Evolutionary conservation across 202 grass and related monocot genomes (phyloP).

Genomic region (Setaria italica): DNA sequence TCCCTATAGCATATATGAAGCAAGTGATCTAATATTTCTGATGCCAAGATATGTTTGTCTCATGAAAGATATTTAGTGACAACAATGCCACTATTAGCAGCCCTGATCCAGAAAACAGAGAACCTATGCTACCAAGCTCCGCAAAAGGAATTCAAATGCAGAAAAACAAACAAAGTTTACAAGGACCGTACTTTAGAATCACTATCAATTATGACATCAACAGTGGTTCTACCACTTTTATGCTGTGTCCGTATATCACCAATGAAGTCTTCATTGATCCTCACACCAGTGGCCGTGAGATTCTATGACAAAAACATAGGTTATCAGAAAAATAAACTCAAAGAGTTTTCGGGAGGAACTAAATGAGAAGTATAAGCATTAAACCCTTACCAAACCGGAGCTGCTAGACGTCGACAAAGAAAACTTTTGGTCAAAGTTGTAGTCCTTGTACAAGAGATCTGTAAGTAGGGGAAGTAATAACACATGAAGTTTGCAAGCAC

Average conservation of each 20-base stretch:
- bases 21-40: slow-evolving; percentile 11
- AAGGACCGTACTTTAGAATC: slow-evolving; percentile 67
- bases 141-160: slow-evolving; percentile 1
- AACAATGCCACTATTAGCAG: slow-evolving; percentile 16
- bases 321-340: slow-evolving; percentile 27
- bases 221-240: slow-evolving; percentile 65
- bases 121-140: background rate
- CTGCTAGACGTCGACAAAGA: slow-evolving; percentile 55
- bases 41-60: background rate
- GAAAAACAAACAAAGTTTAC: slow-evolving; percentile 6
- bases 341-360: background rate
- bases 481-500: background rate
- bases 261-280: slow-evolving; percentile 75
- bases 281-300: slow-evolving; percentile 74
- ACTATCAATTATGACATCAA: slow-evolving; percentile 82
- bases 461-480: background rate
- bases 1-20: background rate
- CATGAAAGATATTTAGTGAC: background rate
- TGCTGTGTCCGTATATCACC: slow-evolving; percentile 74
- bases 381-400: slow-evolving; percentile 66
- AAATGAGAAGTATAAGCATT: slow-evolving; percentile 2
- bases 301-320: slow-evolving; percentile 44
- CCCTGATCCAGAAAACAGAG: background rate
- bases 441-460: slow-evolving; percentile 94
- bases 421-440: slow-evolving; percentile 90